Evolutionary conservation across 1,284 basidiomycete species (phyloP).

Genomic region (Coniferiporia weirii): DNA sequence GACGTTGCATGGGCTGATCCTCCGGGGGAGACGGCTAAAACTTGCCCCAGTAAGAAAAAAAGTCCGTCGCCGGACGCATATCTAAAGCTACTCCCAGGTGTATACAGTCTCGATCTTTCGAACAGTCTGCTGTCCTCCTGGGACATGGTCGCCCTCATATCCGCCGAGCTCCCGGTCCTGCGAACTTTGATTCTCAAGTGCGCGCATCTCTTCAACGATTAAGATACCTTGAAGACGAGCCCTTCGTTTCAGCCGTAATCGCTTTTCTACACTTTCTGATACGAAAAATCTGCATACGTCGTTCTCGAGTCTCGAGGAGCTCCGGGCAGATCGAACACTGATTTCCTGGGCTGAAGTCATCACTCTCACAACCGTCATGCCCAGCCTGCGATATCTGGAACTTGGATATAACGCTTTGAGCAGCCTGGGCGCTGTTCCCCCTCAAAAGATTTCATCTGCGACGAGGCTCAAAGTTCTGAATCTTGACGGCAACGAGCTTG

Average conservation of each 20-base stretch:
- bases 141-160: constrained; percentile 64
- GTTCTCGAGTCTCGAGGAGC: constrained; percentile 55
- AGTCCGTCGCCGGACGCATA: constrained; percentile 4
- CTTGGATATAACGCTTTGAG: constrained; percentile 70
- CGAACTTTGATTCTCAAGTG: constrained; percentile 76
- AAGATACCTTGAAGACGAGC: constrained; percentile 15
- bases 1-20: constrained; percentile 54
- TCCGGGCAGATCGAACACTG: constrained; percentile 74
- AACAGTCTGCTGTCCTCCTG: constrained; percentile 71
- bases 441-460: constrained; percentile 13
- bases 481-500: constrained; percentile 67
- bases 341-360: constrained; percentile 69
- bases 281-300: constrained; percentile 32
- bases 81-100: constrained; percentile 42
- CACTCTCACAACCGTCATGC: constrained; percentile 49
- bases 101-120: constrained; percentile 81
- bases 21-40: constrained; percentile 47
- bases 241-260: constrained; percentile 50
- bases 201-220: constrained; percentile 24
- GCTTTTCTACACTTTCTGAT: constrained; percentile 37
- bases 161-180: constrained; percentile 56
- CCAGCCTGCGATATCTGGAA: constrained; percentile 60
- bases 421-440: constrained; percentile 29
- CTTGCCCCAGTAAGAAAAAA: constrained; percentile 62
- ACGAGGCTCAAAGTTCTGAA: constrained; percentile 55